These are phyloP conservation scores for Endogone sp. DNA, from an alignment of 192 early-diverging fungal species.

Conservation along the genomic window DNA sequence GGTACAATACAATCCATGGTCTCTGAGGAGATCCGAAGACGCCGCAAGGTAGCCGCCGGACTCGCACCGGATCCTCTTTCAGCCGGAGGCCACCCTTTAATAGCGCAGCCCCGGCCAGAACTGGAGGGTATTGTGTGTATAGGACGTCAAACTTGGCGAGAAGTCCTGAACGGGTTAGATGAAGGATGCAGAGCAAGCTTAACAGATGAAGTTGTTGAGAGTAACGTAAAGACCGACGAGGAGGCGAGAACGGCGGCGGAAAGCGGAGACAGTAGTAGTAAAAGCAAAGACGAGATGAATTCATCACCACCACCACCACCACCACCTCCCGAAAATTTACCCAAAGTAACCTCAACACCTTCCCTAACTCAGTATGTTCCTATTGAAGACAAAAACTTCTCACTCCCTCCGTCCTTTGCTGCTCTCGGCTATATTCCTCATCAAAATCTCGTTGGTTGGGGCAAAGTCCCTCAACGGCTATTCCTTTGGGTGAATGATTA, in stretches of 20 bases:
- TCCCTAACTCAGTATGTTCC: neutral
- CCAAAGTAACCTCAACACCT: neutral
- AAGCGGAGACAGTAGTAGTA: neutral
- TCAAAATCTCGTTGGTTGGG: constrained; percentile 40
- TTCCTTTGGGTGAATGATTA: constrained; percentile 34
- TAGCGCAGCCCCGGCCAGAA: neutral
- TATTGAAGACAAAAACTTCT: constrained; percentile 11
- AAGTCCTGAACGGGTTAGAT: constrained; percentile 32
- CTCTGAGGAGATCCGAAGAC: constrained; percentile 24
- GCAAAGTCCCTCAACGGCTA: constrained; percentile 35
- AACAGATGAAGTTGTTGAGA: constrained; percentile 8
- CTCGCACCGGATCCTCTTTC: constrained; percentile 4
- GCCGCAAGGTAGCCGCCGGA: constrained; percentile 19
- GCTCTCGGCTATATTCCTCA: constrained; percentile 37
- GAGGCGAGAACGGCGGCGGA: neutral
- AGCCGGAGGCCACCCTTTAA: neutral
- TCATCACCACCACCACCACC: neutral
- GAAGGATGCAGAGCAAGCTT: constrained; percentile 26
- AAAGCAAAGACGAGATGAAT: neutral
- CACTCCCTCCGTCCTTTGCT: constrained; percentile 22
- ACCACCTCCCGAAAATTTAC: neutral
- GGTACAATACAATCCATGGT: constrained; percentile 33
- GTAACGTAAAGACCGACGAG: constrained; percentile 1
- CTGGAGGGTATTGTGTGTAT: constrained; percentile 29
- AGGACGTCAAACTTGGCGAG: constrained; percentile 34